A percentile compares a stretch with the other conserved stretches of the same genome.
phyloP scores from a whole-genome alignment of 73 alveolate species.

The Paramecium primaurelia region DNA sequence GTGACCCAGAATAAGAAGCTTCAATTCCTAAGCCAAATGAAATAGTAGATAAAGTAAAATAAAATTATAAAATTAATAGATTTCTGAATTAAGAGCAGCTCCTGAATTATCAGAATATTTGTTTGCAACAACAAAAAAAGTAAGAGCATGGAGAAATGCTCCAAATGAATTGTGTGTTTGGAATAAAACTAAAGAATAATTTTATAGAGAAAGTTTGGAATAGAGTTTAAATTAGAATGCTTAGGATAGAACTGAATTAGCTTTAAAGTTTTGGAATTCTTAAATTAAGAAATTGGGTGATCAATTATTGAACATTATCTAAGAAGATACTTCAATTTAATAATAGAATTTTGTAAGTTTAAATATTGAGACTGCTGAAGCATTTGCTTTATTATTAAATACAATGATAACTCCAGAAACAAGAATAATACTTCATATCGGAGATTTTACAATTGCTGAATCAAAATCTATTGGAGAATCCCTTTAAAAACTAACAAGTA shows the following conservation, averaged over 20 bases:
- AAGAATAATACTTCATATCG: not conserved
- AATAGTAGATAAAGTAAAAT: not conserved
- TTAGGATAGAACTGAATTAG: not conserved
- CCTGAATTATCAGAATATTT: slow-evolving; percentile 34
- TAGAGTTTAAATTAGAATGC: not conserved
- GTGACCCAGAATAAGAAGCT: slow-evolving; percentile 39
- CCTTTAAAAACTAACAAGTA: not conserved
- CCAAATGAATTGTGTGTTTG: not conserved
- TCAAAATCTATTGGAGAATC: slow-evolving; percentile 26
- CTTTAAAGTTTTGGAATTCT: slow-evolving; percentile 17
- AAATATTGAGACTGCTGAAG: not conserved
- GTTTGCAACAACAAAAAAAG: not conserved
- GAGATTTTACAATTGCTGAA: not conserved
- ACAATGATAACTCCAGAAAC: slow-evolving; percentile 24
- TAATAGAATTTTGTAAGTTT: not conserved
- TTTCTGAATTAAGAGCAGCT: not conserved
- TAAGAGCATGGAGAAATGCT: slow-evolving; percentile 42
- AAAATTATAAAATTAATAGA: not conserved
- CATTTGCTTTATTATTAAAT: not conserved
- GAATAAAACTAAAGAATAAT: slow-evolving; percentile 3
- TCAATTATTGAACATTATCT: not conserved
- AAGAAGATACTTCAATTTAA: not conserved
- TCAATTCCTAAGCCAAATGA: slow-evolving; percentile 17
- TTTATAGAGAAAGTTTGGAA: not conserved
- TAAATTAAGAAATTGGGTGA: not conserved